Evolutionary conservation across 768 basidiomycete genomes (phyloP), one percentile per base, ranked within the genome.

Genomic region (Multifurca ochricompacta): DNA sequence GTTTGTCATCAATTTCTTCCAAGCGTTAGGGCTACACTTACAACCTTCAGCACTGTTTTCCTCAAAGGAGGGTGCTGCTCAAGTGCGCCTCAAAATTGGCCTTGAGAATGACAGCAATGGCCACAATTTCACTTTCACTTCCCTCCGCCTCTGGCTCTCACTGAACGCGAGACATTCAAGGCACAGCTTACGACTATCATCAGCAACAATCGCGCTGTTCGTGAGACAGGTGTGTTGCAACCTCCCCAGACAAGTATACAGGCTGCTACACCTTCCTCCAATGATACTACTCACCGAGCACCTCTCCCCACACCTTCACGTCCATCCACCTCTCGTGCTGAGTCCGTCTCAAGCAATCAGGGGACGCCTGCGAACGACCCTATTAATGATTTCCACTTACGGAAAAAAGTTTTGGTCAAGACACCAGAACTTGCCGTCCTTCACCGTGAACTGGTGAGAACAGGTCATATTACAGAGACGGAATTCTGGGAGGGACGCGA

Each of bases 401-500:
- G 89, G 45, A 90, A 89, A 68, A 80, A 81, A 52, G 87, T 96
- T 1, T 75, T 97, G 23, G 65, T 89, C 64, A 79, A 79, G 66
- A 84, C 85, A 59, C 79, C 86, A 1, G 89, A 91, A 54, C 75
- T 97, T 51, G 83, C 82, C 18, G 68, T 79, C 10, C 73, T 99
- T 40, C 94, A 98, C 68, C 81, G 83, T 35, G 90, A 95, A 45
- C 79, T 98, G 56, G 96, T 98, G 42, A 81, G 90, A 69, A 75
- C 74, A 27, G 82, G 85, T 9, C 85, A 89, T 59, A 87, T 99
- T 28, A 86, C 85, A 1, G 94, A 98, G 68, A 79, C 81, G 0
- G 96, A 99, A 61, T 99, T 98, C 68, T 98, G 96, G 96, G 92
- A 93, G 57, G 91, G 92, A 30, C 77, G 96, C 65, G 88, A 96